Evolutionary conservation across 768 basidiomycete genomes (phyloP).

Genomic region (Tricholoma bakamatsutake): DNA sequence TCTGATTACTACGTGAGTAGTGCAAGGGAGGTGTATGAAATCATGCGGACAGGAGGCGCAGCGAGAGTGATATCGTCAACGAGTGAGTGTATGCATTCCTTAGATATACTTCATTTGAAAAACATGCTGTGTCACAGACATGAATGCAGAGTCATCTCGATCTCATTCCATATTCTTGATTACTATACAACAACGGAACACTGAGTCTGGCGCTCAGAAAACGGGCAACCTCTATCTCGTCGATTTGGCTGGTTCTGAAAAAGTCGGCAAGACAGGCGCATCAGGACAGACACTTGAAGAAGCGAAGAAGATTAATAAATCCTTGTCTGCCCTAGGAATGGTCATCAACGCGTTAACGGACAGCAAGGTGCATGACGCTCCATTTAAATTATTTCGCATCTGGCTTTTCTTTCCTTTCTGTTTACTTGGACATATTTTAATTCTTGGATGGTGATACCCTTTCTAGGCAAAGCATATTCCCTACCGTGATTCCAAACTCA

Average conservation of each 20-base stretch:
- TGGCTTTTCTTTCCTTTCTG: neutral
- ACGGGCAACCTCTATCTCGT: constrained; percentile 96
- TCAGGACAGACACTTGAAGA: constrained; percentile 98
- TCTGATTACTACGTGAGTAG: constrained; percentile 98
- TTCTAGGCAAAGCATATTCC: constrained; percentile 90
- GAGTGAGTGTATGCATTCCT: constrained; percentile 44
- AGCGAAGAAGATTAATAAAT: constrained; percentile 99
- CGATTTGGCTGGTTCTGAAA: constrained; percentile 97
- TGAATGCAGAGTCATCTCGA: constrained; percentile 99
- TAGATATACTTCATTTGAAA: constrained; percentile 10
- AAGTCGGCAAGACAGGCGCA: constrained; percentile 98
- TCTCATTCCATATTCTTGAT: constrained; percentile 99
- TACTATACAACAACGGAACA: constrained; percentile 94
- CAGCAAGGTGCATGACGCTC: constrained; percentile 56
- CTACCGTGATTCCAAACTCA: constrained; percentile 98
- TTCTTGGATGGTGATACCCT: neutral
- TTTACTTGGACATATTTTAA: neutral
- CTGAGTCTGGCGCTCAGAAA: constrained; percentile 92
- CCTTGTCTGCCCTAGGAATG: constrained; percentile 95
- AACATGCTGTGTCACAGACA: constrained; percentile 42
- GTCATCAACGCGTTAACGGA: constrained; percentile 99
- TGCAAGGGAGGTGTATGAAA: constrained; percentile 94
- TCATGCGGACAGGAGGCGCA: constrained; percentile 94
- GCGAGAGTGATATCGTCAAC: constrained; percentile 92
- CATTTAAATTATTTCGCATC: neutral